Evolutionary conservation across 1,284 basidiomycete species (phyloP).

Genomic region (Peniophora sp.): DNA sequence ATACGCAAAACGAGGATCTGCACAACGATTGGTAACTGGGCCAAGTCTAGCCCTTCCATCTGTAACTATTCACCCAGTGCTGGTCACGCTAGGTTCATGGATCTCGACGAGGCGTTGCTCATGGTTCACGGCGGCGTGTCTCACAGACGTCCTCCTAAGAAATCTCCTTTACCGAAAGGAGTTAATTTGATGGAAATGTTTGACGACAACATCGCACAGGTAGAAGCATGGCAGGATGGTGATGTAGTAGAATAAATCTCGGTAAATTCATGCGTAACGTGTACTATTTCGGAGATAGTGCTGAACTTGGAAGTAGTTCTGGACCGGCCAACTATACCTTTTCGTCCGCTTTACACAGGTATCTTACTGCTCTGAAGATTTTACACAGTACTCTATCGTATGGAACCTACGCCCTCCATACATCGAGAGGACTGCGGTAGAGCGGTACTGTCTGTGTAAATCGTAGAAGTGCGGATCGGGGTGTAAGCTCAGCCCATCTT

Average conservation of each 20-base stretch:
- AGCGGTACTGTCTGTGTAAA: too few species aligned
- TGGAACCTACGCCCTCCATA: too few species aligned
- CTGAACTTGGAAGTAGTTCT: too few species aligned
- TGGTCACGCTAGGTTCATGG: not conserved
- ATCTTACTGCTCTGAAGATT: too few species aligned
- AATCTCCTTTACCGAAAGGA: not conserved
- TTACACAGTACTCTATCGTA: too few species aligned
- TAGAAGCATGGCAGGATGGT: not conserved
- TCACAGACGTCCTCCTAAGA: not conserved
- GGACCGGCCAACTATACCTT: too few species aligned
- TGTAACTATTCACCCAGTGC: not conserved
- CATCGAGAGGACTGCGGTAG: too few species aligned
- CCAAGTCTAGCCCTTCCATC: not conserved
- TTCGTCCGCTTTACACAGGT: too few species aligned
- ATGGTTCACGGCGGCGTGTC: not conserved
- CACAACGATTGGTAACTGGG: not conserved
- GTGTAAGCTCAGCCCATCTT: too few species aligned
- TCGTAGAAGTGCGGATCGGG: too few species aligned
- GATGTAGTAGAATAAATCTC: not conserved
- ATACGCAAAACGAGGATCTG: constrained; percentile 33
- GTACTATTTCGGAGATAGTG: too few species aligned
- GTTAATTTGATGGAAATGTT: not conserved
- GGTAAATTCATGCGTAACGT: too few species aligned
- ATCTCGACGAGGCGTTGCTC: not conserved
- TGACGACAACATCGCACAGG: not conserved